These are phyloP conservation scores for Cryptosporidium meleagridis DNA, from an alignment of 169 alveolate genomes.

Conservation along the genomic window DNA sequence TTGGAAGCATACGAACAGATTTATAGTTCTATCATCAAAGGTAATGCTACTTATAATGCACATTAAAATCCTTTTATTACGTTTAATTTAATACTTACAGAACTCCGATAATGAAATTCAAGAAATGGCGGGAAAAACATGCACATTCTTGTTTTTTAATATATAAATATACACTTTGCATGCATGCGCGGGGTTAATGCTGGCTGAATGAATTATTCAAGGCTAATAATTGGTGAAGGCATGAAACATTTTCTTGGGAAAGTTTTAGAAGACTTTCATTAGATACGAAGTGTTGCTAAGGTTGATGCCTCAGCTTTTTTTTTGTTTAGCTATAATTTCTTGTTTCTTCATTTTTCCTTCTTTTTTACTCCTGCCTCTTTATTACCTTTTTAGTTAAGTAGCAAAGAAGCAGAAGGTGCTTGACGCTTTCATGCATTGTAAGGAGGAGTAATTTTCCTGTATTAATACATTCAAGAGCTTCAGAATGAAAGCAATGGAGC, in stretches of 20 bases:
- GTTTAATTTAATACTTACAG: neutral
- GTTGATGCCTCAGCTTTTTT: too few species aligned
- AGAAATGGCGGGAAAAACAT: neutral
- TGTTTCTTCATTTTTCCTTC: neutral
- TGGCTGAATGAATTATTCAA: neutral
- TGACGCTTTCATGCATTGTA: constrained; percentile 54
- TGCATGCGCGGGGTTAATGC: neutral
- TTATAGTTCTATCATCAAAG: neutral
- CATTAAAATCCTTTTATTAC: neutral
- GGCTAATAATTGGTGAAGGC: too few species aligned
- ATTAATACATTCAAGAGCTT: constrained; percentile 14
- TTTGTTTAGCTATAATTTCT: too few species aligned
- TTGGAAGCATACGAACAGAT: neutral
- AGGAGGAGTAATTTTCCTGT: constrained; percentile 33
- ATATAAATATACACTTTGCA: neutral
- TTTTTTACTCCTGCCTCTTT: constrained; percentile 39
- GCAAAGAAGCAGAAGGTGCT: constrained; percentile 59
- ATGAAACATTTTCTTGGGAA: too few species aligned
- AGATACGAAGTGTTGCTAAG: too few species aligned
- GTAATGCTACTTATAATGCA: too few species aligned
- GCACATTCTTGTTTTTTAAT: neutral
- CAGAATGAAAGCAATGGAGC: neutral
- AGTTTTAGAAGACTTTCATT: too few species aligned
- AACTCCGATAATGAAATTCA: neutral
- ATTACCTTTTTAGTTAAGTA: constrained; percentile 43